These are phyloP conservation scores for Termitomyces sp. DNA, from an alignment of 768 basidiomycete genomes.

Conservation along the genomic window DNA sequence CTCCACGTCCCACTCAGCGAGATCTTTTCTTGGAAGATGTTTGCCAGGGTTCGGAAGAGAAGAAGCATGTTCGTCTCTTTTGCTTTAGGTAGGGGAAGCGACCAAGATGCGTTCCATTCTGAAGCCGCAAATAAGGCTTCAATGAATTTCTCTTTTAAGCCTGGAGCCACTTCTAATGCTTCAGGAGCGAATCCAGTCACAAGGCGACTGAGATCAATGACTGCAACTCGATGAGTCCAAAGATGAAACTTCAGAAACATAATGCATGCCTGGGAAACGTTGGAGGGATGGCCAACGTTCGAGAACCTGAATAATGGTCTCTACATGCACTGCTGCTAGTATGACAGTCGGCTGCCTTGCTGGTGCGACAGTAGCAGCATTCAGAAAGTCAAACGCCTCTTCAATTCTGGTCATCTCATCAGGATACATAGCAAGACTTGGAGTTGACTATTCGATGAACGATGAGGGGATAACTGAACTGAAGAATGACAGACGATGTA, in stretches of 20 bases:
- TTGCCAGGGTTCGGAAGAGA: slow-evolving; percentile 73
- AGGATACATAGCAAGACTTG: slow-evolving; percentile 63
- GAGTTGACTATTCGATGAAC: slow-evolving; percentile 49
- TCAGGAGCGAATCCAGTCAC: slow-evolving; percentile 61
- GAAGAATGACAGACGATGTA: neutral
- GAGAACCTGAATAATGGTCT: slow-evolving; percentile 57
- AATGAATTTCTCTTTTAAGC: slow-evolving; percentile 47
- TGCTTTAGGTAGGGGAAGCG: slow-evolving; percentile 55
- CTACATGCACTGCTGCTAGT: slow-evolving; percentile 46
- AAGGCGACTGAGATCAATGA: slow-evolving; percentile 83
- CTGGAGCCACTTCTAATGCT: slow-evolving; percentile 36
- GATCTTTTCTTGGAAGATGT: slow-evolving; percentile 61
- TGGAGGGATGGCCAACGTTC: slow-evolving; percentile 71
- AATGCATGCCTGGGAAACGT: slow-evolving; percentile 51
- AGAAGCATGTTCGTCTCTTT: slow-evolving; percentile 85
- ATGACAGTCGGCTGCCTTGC: slow-evolving; percentile 25
- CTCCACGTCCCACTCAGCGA: slow-evolving; percentile 45
- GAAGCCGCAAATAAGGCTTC: slow-evolving; percentile 61
- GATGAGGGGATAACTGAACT: neutral
- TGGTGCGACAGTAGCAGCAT: slow-evolving; percentile 37
- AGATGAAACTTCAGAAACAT: neutral
- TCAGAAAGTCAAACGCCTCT: slow-evolving; percentile 58
- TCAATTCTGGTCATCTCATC: slow-evolving; percentile 55
- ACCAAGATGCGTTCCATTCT: slow-evolving; percentile 58
- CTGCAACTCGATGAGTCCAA: slow-evolving; percentile 29